A percentile compares a stretch with the other conserved stretches of the same genome.
phyloP scores from a whole-genome alignment of 2,329 filamentous ascomycete genomes.

The Cladosporium sp. region DNA sequence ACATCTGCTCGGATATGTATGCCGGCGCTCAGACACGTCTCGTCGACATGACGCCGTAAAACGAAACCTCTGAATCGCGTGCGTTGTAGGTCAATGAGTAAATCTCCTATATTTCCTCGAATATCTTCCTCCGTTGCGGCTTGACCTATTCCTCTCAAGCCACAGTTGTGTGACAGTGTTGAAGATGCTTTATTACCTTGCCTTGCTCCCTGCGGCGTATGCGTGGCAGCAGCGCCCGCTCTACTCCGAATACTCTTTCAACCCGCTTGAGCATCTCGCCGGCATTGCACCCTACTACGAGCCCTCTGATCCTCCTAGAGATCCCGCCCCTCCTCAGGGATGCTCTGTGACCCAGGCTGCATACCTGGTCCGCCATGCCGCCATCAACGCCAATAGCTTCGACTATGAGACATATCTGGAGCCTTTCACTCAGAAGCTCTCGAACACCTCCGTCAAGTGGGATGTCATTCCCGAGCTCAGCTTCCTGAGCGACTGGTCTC shows the following conservation, averaged over 20 bases:
- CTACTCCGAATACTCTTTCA: conserved; percentile 36
- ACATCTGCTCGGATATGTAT: too few relatives aligned
- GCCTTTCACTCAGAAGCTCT: conserved; percentile 50
- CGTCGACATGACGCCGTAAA: too few relatives aligned
- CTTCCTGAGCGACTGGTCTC: conserved; percentile 52
- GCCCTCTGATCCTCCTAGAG: conserved; percentile 40
- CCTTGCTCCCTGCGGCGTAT: conserved; percentile 7
- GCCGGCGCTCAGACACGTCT: too few relatives aligned
- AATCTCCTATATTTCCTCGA: too few relatives aligned
- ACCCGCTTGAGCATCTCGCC: conserved; percentile 45
- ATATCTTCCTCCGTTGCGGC: too few relatives aligned
- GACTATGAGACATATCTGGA: conserved; percentile 48
- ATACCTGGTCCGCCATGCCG: conserved; percentile 46
- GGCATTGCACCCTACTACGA: conserved; percentile 48
- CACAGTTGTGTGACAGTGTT: background rate
- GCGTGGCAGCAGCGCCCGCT: conserved; percentile 16
- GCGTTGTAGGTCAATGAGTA: too few relatives aligned
- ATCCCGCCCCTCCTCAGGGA: conserved; percentile 44
- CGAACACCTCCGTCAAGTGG: conserved; percentile 56
- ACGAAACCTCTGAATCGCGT: too few relatives aligned
- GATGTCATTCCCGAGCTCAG: conserved; percentile 47
- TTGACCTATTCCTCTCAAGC: background rate
- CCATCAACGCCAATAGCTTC: conserved; percentile 48
- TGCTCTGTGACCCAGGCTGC: conserved; percentile 46
- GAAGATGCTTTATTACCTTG: conserved; percentile 6